Evolutionary conservation across 495 filamentous ascomycete genomes (phyloP).

Genomic region (Terfezia boudieri): DNA sequence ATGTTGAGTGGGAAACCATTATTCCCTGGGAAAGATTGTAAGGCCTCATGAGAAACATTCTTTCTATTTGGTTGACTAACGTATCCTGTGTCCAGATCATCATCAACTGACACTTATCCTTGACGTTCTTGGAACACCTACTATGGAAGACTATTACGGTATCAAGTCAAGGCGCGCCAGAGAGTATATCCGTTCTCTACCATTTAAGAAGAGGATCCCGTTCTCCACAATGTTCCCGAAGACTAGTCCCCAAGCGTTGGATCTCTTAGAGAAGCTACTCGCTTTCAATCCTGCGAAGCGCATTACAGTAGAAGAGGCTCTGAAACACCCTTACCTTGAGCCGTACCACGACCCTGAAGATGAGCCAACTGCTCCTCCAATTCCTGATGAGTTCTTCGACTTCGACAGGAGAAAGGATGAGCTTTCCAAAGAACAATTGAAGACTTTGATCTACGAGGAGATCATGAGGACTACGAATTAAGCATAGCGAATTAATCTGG

Average conservation of each 20-base stretch:
- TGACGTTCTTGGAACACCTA: constrained; percentile 93
- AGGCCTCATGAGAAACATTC: constrained; percentile 20
- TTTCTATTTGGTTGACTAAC: constrained; percentile 7
- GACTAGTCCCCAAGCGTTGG: constrained; percentile 78
- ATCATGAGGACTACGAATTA: constrained; percentile 63
- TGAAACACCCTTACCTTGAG: constrained; percentile 94
- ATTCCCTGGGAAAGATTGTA: constrained; percentile 98
- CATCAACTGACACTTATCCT: constrained; percentile 96
- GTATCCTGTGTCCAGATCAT: constrained; percentile 40
- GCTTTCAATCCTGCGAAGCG: constrained; percentile 98
- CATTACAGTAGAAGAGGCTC: constrained; percentile 89
- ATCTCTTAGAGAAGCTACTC: constrained; percentile 82
- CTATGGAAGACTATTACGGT: constrained; percentile 99
- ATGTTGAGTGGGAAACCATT: constrained; percentile 98
- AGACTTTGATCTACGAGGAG: constrained; percentile 90
- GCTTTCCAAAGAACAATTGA: constrained; percentile 93
- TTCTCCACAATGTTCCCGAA: constrained; percentile 96
- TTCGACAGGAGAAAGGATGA: constrained; percentile 99
- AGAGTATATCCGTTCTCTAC: constrained; percentile 95
- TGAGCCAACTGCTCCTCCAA: constrained; percentile 87
- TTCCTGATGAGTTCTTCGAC: constrained; percentile 97
- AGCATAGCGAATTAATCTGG: constrained; percentile 2
- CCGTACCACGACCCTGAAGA: constrained; percentile 98
- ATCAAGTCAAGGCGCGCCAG: constrained; percentile 96
- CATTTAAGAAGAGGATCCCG: constrained; percentile 99